Evolutionary conservation across 305 asterid genomes (phyloP).

Genomic region (Lippia alba): DNA sequence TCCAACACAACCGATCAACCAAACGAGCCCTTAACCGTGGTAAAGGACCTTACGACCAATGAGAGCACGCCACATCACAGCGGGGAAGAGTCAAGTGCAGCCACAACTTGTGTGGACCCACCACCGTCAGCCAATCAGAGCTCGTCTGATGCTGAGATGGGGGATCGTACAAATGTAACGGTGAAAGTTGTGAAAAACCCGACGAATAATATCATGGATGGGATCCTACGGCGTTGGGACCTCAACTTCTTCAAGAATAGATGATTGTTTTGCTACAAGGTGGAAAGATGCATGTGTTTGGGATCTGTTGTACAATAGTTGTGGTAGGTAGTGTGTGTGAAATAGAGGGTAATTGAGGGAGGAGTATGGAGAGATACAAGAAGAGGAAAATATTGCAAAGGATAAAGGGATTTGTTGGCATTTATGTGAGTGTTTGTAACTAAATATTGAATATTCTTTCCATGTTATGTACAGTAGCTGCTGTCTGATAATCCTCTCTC

Average conservation of each 20-base stretch:
- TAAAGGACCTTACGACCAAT: constrained; percentile 12
- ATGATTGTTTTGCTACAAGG: constrained; percentile 40
- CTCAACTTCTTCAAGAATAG: constrained; percentile 67
- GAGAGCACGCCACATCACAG: constrained; percentile 21
- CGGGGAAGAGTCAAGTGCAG: constrained; percentile 37
- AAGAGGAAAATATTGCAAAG: constrained; percentile 5
- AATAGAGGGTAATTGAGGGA: constrained; percentile 23
- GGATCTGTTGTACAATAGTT: background rate
- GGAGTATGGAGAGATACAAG: constrained; percentile 21
- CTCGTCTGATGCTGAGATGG: constrained; percentile 46
- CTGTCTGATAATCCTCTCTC: constrained; percentile 19
- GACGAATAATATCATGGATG: constrained; percentile 66
- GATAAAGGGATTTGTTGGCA: constrained; percentile 1
- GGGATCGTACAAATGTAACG: constrained; percentile 62
- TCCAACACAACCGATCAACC: constrained; percentile 13
- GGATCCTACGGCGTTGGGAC: constrained; percentile 84
- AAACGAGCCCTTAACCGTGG: constrained; percentile 10
- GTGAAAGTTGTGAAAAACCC: constrained; percentile 71
- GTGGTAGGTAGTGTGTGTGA: constrained; percentile 22
- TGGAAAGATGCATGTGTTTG: constrained; percentile 12
- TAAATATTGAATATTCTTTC: constrained; percentile 32
- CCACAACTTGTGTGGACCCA: constrained; percentile 25
- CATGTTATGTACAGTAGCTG: constrained; percentile 39
- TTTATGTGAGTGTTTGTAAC: constrained; percentile 25
- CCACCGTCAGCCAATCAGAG: constrained; percentile 34